Evolutionary conservation across 257 asterid genomes (phyloP), one percentile per base, ranked within the genome.

Genomic region (Capsicum chinense): DNA sequence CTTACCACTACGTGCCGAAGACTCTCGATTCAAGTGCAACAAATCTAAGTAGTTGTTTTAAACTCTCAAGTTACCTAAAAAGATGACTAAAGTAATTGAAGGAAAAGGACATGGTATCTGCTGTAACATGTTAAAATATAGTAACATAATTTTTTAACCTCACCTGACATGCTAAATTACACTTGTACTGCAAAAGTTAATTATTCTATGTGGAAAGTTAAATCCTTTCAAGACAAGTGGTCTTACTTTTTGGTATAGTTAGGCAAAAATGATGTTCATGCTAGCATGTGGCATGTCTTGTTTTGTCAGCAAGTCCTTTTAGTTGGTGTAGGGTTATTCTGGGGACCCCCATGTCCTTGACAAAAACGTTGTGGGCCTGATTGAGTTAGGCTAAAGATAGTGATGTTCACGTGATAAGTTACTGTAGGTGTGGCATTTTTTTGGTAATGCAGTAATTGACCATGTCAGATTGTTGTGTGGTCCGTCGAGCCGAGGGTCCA

Each of bases 261-360:
- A 0, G 78, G 74, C 50, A 50, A 81, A 60, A 70, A 16, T 58
- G 7, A 63, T 14, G 6, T 5, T 17, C 83, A 86, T 71, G 87
- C 69, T 80, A 52, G 85, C 83, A 81, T 63, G 87, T 80, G 80
- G 4, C 37, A 12, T 71, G 83, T 2, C 52, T 67, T n/a, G 85
- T 39, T 59, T 73, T 60, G 42, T 69, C 69, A 76, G 74, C 39
- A 39, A 33, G 83, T 82, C 56, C 87, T 62, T 81, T 83, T 63
- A 80, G 73, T 13, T 39, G 44, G 15, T 80, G 83, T 81, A 54
- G 68, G n/a, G 42, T 39, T 39, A 39, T 39, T 39, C 42, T 2
- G 3, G 26, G 85, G 84, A 19, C 15, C 78, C 84, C 76, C n/a
- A 56, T 81, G 44, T 33, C 8, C 57, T 70, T 81, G 62, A 56